Base-by-base conservation (phyloP, 169 alveolate species). In the Babesia sp. region DNA sequence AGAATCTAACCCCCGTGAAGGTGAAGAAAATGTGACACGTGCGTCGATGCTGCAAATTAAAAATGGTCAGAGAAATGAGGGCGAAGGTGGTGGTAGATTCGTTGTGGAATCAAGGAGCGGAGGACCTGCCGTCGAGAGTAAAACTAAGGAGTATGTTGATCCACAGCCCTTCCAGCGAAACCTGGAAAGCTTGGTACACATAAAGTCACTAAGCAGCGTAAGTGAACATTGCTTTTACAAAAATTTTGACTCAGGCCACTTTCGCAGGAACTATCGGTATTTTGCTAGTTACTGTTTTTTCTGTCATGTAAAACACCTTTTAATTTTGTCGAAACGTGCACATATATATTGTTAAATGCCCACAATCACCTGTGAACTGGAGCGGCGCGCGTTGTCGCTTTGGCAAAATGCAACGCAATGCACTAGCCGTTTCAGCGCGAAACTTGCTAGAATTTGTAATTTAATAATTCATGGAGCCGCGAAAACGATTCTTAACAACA, bases 301-400 rank as follows among this genome's bases (percentile, higher is more conserved):
- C 51, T 42, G 28, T 50, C 16, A 45, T 2, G 33, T 64, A 64
- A 33, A 2, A 28, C 46, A 6, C 56, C 2, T 18, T 3, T 5
- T 41, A 26, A 60, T 42, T 8, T 18, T 48, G 56, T 14, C 14
- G 14, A 9, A 39, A 39, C 46, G 14, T 14, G 14, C 14, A 8
- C 14, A 39, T 9, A 39, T 39, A 39, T 8, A 9, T 39, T 39
- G 50, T 41, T 41, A 41, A 12, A 41, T 41, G 11, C 22, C 16
- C 50, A 12, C 22, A 16, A 11, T 45, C 37, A 26, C 39, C 45
- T 14, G 59, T 63, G 72, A 8, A 7, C 72, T 9, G 18, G 20
- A 9, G 2, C 1, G 74, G 74, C 74, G 48, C 74, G 51, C n/a
- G 74, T 45, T 64, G 63, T 22, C 74, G 48, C 61, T 1, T 36